Conservation (phyloP, 495 filamentous ascomycete species). For the Aspergillus incahuasiensis region DNA sequence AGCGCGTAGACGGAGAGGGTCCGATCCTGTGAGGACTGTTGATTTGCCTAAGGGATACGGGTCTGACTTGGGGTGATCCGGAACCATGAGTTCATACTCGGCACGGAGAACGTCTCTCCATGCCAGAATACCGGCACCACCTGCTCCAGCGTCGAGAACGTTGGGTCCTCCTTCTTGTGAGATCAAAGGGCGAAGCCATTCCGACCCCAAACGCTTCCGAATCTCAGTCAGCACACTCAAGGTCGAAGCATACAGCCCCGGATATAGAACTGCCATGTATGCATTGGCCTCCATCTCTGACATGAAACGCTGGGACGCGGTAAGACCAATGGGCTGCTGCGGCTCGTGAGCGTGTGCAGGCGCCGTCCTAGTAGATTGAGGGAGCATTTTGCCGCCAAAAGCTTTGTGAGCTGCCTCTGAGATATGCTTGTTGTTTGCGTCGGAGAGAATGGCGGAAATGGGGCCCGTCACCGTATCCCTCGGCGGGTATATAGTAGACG, state of each 20-base stretch:
- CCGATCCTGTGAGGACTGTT: constrained; percentile 58
- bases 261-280: constrained; percentile 73
- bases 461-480: constrained; percentile 60
- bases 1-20: constrained; percentile 67
- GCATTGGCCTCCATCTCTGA: constrained; percentile 81
- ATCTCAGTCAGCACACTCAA: constrained; percentile 76
- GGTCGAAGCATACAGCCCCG: constrained; percentile 70
- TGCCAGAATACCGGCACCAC: constrained; percentile 77
- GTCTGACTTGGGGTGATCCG: constrained; percentile 34
- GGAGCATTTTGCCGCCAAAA: constrained; percentile 72
- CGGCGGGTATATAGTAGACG: constrained; percentile 68
- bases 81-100: constrained; percentile 65
- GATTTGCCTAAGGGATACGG: constrained; percentile 52
- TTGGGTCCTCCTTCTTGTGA: constrained; percentile 64
- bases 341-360: constrained; percentile 44
- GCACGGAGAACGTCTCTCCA: constrained; percentile 79
- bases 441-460: constrained; percentile 58
- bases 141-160: constrained; percentile 80
- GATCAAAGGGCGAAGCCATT: constrained; percentile 71
- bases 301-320: constrained; percentile 69
- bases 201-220: constrained; percentile 73
- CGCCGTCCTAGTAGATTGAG: constrained; percentile 62
- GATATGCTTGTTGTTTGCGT: constrained; percentile 69
- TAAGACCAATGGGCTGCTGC: constrained; percentile 65
- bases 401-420: constrained; percentile 57